Base-by-base conservation (phyloP, 2,329 filamentous ascomycete genomes). In the Plenodomus biglobosus region DNA sequence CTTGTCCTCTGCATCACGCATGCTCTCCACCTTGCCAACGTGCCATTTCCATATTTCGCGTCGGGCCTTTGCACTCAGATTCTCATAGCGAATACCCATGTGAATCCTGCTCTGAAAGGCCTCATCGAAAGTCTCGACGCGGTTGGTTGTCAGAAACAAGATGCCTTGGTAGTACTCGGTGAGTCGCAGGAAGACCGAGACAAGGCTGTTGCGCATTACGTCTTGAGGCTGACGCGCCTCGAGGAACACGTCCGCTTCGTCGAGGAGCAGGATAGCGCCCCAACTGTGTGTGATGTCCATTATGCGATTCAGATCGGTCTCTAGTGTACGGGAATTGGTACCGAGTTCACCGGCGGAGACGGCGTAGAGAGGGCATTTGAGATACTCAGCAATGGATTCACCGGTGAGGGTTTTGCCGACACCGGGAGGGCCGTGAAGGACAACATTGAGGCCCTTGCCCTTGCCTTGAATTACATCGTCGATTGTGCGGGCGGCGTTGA, bases 111-210 rank as follows among this genome's bases (percentile, higher is more conserved):
- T 89, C 66, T 94, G 88, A 77, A 95, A 95, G 0, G 91, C 91
- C 53, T 94, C 89, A 61, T 96, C 91, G 62, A 96, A 95, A 0
- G 88, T 92, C 75, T 87, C 83, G 1, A 95, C 89, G 1, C 90
- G 84, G 68, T 95, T 95, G 2, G 91, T 95, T 0, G 91, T 96
- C 20, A 96, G 73, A 75, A 96, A 95, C 3, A 95, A 71, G 44
- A 95, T 95, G 2, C 91, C 91, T 65, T 95, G 88, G 74, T 95
- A 95, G 70, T 95, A 96, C 71, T 96, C 92, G 0, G 96, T 78
- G 47, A 92, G 79, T 0, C 90, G 85, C 2, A 96, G 76, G 77
- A 96, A 96, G 62, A 95, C 90, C 68, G 85, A 89, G 43, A 95
- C 91, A 1, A 94, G 82, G 0, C 87, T 87, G 60, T 95, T 95